Percentiles rank a stretch among this genome's conserved stretches.
Conservation (phyloP, 108 stramenopile species). For the Discostella pseudostelligera region DNA sequence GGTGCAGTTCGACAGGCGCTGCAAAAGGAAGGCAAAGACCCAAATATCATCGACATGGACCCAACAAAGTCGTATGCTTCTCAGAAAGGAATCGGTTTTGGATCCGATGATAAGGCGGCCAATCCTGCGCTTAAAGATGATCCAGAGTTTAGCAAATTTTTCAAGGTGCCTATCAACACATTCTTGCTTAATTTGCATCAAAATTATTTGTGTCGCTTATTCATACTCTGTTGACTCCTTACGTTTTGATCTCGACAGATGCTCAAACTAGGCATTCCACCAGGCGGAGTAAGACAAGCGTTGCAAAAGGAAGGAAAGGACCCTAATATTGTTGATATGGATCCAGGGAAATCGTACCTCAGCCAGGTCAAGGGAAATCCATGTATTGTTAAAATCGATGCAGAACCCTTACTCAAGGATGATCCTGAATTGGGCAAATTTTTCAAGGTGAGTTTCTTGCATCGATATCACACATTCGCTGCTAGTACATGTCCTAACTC, state of each 20-base stretch:
- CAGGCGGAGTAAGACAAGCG: constrained; percentile 49
- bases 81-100: neutral
- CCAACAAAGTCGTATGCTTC: constrained; percentile 21
- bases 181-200: neutral
- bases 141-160: constrained; percentile 52
- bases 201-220: neutral
- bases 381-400: neutral
- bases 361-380: neutral
- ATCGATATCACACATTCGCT: too few species aligned
- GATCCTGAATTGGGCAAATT: constrained; percentile 51
- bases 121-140: constrained; percentile 51
- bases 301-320: constrained; percentile 45
- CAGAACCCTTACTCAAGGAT: constrained; percentile 40
- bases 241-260: constrained; percentile 8
- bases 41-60: constrained; percentile 47
- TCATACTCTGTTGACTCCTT: neutral
- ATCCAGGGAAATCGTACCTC: constrained; percentile 17
- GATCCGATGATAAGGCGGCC: neutral
- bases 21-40: constrained; percentile 47
- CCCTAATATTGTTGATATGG: constrained; percentile 44
- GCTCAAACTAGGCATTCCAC: constrained; percentile 51
- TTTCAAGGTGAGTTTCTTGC: constrained; percentile 33
- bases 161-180: constrained; percentile 27
- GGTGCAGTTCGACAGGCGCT: constrained; percentile 52
- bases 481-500: neutral